phyloP scores from a whole-genome alignment of 164 flowering plant species.

The Umbellularia californica region DNA sequence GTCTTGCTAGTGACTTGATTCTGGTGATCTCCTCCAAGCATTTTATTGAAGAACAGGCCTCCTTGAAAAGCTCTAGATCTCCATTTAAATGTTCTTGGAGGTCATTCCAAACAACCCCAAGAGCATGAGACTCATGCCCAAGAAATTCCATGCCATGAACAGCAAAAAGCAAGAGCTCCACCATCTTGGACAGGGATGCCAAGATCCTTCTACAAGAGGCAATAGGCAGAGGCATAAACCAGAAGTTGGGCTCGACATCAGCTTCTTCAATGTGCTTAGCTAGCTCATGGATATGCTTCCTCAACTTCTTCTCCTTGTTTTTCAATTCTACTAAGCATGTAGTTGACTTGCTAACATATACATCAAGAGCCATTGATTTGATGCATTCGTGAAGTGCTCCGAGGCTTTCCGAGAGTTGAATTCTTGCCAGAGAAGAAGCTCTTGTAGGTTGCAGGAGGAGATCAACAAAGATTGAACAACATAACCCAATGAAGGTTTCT shows the following conservation, averaged over 20 bases:
- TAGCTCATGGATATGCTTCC: constrained; percentile 31
- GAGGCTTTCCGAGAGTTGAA: constrained; percentile 37
- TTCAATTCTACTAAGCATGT: constrained; percentile 8
- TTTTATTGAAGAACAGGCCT: constrained; percentile 30
- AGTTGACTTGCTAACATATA: neutral
- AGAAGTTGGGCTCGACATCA: constrained; percentile 72
- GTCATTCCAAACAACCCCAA: constrained; percentile 24
- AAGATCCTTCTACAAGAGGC: constrained; percentile 45
- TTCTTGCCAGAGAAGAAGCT: constrained; percentile 60
- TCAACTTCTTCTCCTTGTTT: constrained; percentile 36
- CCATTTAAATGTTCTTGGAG: constrained; percentile 24
- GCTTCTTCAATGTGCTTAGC: constrained; percentile 60
- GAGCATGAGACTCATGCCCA: constrained; percentile 21
- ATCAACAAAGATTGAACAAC: constrained; percentile 61
- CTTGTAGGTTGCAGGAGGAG: constrained; percentile 65
- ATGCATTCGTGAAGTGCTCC: constrained; percentile 29
- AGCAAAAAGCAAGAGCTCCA: constrained; percentile 45
- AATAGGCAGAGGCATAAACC: constrained; percentile 72
- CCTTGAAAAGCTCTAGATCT: constrained; percentile 45
- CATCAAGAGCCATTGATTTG: constrained; percentile 10
- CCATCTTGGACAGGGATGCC: constrained; percentile 48
- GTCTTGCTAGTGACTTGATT: constrained; percentile 42
- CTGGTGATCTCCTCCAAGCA: constrained; percentile 42
- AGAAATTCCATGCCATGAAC: constrained; percentile 35
- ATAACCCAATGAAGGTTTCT: constrained; percentile 68